phyloP scores from a whole-genome alignment of 148 eudicot genomes.

The Vaccinium macrocarpon region DNA sequence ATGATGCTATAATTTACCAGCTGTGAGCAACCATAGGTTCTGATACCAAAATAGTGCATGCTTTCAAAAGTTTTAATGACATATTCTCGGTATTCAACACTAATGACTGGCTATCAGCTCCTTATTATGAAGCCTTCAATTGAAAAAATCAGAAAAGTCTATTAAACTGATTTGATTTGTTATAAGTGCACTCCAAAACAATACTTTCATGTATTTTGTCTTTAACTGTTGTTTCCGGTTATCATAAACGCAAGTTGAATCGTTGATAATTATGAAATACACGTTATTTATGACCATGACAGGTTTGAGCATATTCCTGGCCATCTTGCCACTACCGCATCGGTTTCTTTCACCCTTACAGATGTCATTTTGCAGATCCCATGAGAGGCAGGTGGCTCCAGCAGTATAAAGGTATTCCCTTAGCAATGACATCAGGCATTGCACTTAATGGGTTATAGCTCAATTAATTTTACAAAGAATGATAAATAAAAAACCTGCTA shows the following conservation, averaged over 20 bases:
- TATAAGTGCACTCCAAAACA: background rate
- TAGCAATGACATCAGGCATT: background rate
- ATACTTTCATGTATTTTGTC: background rate
- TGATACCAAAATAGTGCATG: background rate
- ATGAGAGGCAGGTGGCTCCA: slow-evolving; percentile 3
- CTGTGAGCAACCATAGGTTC: background rate
- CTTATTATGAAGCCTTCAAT: background rate
- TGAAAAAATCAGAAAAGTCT: background rate
- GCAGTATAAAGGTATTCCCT: background rate
- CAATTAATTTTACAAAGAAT: background rate
- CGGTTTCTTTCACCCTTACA: background rate
- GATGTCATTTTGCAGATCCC: background rate
- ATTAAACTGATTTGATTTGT: background rate
- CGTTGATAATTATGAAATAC: background rate
- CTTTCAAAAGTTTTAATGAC: background rate
- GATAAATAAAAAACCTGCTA: slow-evolving; percentile 52
- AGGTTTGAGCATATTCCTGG: background rate
- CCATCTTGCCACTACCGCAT: background rate
- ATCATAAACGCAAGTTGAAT: background rate
- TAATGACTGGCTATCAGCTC: background rate
- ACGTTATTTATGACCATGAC: background rate
- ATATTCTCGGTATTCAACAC: background rate
- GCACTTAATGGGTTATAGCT: background rate
- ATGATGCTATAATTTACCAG: background rate
- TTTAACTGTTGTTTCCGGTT: background rate